phyloP scores from a whole-genome alignment of 2,329 filamentous ascomycete species.

The Fusarium falciforme region DNA sequence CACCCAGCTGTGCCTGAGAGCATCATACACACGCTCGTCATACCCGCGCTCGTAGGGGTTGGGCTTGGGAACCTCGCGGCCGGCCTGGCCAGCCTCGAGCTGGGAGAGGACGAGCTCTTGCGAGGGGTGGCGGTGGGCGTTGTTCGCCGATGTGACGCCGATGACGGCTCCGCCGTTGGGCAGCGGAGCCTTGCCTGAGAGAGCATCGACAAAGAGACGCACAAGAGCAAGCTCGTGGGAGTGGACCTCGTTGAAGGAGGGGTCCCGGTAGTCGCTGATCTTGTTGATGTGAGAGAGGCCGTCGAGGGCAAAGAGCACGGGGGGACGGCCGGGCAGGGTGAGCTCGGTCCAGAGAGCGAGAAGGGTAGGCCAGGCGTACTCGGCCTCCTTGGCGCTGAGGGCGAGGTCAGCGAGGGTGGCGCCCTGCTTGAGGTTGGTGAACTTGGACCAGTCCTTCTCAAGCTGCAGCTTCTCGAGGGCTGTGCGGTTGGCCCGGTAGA shows the following conservation, averaged over 20 bases:
- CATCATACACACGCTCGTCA: constrained; percentile 66
- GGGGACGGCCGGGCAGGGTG: constrained; percentile 60
- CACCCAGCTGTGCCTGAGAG: constrained; percentile 62
- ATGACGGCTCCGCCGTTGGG: constrained; percentile 84
- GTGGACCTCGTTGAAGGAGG: constrained; percentile 80
- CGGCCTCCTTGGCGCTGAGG: constrained; percentile 77
- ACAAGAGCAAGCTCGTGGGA: constrained; percentile 85
- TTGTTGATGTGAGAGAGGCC: constrained; percentile 85
- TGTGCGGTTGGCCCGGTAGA: constrained; percentile 76
- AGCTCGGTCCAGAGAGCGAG: constrained; percentile 86
- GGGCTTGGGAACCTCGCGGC: constrained; percentile 52
- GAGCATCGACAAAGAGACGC: constrained; percentile 77
- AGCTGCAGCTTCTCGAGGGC: constrained; percentile 68
- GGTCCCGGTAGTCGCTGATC: constrained; percentile 78
- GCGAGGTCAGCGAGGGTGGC: constrained; percentile 76
- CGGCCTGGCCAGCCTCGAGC: constrained; percentile 58
- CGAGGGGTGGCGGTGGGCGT: constrained; percentile 71
- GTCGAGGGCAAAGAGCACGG: constrained; percentile 81
- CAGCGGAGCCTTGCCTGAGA: constrained; percentile 69
- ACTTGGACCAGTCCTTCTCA: constrained; percentile 56
- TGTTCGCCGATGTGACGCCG: constrained; percentile 79
- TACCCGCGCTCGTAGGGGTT: constrained; percentile 68
- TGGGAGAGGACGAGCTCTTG: constrained; percentile 76
- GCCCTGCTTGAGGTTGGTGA: constrained; percentile 62
- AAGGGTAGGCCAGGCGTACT: constrained; percentile 84